Evolutionary conservation across 441 rosid genomes (phyloP), one percentile per base, ranked within the genome.

Genomic region (Corymbia calophylla): DNA sequence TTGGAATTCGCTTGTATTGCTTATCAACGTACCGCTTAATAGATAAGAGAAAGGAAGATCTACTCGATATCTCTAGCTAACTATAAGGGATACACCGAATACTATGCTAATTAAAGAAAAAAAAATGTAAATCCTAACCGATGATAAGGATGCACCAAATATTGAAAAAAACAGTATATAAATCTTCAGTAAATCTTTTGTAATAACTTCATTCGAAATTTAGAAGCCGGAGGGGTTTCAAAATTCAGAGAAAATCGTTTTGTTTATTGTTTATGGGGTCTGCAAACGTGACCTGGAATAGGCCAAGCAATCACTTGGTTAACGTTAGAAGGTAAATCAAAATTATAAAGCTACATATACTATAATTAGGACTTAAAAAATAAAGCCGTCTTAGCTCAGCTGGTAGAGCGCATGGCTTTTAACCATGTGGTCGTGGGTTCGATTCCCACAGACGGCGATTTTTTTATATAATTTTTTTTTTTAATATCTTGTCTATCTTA

Each of bases 341-440:
- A 5, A 1, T n/a, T 16, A 1, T 12, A 0, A 31, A 8, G 0
- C 0, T 14, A 14, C 0, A 66, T 66, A 31, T 0, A 2, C 0
- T 15, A 31, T 2, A 5, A 35, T 68, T 68, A 32, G 4, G 14
- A 9, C 0, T 1, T 0, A 0, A 3, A 0, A 2, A 19, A 0
- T 9, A 21, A 11, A 1, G 82, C 81, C 84, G 84, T 77, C 84
- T 77, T 77, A 77, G 84, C 84, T 77, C 84, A 77, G 51, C 51
- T 0, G 84, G 84, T 77, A 77, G 84, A 77, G 84, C 84, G 84
- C 84, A 77, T 77, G 84, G 84, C 84, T 77, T 73, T 77, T 77
- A 77, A 77, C 84, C 84, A 77, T 77, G 84, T 77, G 84, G 84
- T 77, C 84, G 84, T 77, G 84, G 84, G 84, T 77, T 77, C 84